phyloP scores from a whole-genome alignment of 768 basidiomycete species.

The Mycena kentingensis region DNA sequence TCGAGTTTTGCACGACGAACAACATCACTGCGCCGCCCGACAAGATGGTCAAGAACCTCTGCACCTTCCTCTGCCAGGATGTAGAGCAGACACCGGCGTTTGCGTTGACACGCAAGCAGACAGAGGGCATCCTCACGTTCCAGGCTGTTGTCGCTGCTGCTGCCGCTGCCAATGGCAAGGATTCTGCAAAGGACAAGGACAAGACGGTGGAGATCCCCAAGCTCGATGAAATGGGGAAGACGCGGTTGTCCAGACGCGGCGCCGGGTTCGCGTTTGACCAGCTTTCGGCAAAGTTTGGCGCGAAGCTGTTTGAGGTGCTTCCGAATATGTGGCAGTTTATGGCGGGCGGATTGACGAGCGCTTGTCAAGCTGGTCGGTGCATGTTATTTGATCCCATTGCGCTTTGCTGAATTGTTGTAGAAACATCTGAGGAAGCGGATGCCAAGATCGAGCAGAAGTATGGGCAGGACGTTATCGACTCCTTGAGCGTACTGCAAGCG shows the following conservation, averaged over 20 bases:
- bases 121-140: constrained; percentile 80
- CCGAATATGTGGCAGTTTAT: constrained; percentile 96
- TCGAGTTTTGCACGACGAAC: constrained; percentile 78
- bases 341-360: constrained; percentile 71
- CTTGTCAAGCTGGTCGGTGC: constrained; percentile 66
- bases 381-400: neutral
- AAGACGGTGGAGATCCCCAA: constrained; percentile 41
- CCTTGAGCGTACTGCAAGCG: constrained; percentile 85
- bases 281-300: constrained; percentile 76
- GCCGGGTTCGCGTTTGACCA: constrained; percentile 81
- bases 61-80: constrained; percentile 95
- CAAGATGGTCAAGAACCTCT: constrained; percentile 96
- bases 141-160: constrained; percentile 40
- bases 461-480: constrained; percentile 92
- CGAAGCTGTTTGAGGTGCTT: constrained; percentile 70
- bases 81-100: constrained; percentile 89
- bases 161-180: constrained; percentile 33
- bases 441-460: constrained; percentile 65
- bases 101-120: constrained; percentile 57
- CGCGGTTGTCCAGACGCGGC: constrained; percentile 79
- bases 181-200: constrained; percentile 42
- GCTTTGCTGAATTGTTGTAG: constrained; percentile 34
- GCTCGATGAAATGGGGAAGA: constrained; percentile 59
- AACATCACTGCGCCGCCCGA: constrained; percentile 83
- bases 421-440: constrained; percentile 61